A percentile compares a stretch with the other conserved stretches of the same genome.
These are phyloP conservation scores for Flaveria ramosissima DNA, from an alignment of 129 eudicot genomes.

Conservation along the genomic window DNA sequence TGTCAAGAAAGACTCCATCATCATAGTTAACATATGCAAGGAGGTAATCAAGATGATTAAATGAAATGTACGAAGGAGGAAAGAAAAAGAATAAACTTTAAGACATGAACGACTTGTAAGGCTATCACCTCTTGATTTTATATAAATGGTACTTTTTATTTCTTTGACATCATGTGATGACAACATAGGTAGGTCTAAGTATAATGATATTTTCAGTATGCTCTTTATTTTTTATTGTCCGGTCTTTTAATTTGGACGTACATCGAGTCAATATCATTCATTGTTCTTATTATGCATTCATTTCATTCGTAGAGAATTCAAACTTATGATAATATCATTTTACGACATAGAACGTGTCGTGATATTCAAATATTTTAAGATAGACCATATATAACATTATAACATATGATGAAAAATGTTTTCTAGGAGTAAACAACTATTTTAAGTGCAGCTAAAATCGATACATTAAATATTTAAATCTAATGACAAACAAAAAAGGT, in stretches of 20 bases:
- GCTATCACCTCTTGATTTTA: neutral
- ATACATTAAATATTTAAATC: too few species aligned
- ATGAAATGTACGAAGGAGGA: neutral
- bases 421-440: too few species aligned
- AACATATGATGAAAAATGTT: too few species aligned
- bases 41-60: neutral
- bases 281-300: neutral
- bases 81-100: neutral
- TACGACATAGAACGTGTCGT: neutral
- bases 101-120: neutral
- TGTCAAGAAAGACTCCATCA: neutral
- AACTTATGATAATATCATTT: neutral
- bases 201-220: too few species aligned
- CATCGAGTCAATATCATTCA: neutral
- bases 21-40: neutral
- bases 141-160: too few species aligned
- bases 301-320: neutral
- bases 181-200: too few species aligned
- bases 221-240: neutral
- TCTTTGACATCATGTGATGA: too few species aligned
- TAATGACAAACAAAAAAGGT: too few species aligned
- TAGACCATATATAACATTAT: neutral
- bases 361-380: neutral
- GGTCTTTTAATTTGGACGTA: neutral
- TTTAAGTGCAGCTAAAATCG: too few species aligned